Percentiles rank a stretch among this genome's conserved stretches.
phyloP scores from a whole-genome alignment of 1,284 basidiomycete species.

The Macrocystidia cucumis region DNA sequence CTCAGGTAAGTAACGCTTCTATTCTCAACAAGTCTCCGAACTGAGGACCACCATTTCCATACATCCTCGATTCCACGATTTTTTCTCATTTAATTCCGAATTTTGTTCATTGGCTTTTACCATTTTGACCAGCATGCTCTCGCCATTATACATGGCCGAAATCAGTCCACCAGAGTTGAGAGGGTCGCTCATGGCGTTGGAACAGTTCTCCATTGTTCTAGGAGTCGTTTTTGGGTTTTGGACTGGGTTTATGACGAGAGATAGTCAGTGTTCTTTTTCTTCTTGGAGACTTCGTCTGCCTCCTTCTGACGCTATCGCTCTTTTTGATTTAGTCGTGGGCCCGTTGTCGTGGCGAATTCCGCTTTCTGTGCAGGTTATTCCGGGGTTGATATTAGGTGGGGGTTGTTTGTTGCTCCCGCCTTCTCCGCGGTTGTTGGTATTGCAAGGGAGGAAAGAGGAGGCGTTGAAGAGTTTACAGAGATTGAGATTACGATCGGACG shows the following conservation, averaged over 20 bases:
- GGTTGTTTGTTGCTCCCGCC: conserved; percentile 64
- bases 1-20: conserved; percentile 40
- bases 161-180: conserved; percentile 75
- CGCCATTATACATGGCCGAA: conserved; percentile 78
- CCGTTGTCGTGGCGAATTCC: conserved; percentile 73
- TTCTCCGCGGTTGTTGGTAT: conserved; percentile 62
- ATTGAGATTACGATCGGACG: conserved; percentile 38
- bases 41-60: background rate
- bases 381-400: conserved; percentile 56
- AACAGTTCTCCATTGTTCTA: conserved; percentile 73
- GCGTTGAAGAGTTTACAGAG: conserved; percentile 44
- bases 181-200: conserved; percentile 74
- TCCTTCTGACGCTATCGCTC: no score
- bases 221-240: conserved; percentile 79
- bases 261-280: conserved; percentile 32
- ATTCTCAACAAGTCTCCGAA: background rate
- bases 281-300: background rate
- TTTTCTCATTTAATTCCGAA: no score
- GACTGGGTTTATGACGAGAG: conserved; percentile 68
- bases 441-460: conserved; percentile 47
- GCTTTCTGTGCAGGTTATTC: conserved; percentile 63
- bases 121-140: conserved; percentile 49
- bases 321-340: conserved; percentile 49
- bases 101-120: background rate
- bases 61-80: background rate